A percentile compares a stretch with the other conserved stretches of the same genome.
Conservation (phyloP, 2,329 filamentous ascomycete genomes). For the Nemania sp. region DNA sequence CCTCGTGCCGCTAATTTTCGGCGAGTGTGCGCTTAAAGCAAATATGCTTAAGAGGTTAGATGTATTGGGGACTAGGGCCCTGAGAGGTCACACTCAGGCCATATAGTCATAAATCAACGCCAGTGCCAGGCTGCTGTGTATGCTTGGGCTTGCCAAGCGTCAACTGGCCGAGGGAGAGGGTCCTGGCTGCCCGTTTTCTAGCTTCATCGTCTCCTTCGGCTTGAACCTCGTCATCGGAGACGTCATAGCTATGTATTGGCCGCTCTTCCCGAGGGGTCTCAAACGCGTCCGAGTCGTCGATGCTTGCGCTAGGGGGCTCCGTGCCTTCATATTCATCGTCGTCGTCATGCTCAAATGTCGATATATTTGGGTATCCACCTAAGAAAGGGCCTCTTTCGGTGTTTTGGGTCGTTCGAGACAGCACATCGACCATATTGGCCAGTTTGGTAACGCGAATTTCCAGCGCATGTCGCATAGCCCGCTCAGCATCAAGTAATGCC, state of each 20-base stretch:
- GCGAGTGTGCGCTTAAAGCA: background rate
- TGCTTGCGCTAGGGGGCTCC: slow-evolving; percentile 44
- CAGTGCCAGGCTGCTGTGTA: slow-evolving; percentile 40
- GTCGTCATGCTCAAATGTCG: slow-evolving; percentile 59
- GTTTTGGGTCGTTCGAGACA: slow-evolving; percentile 56
- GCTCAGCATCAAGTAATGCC: slow-evolving; percentile 68
- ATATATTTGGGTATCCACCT: slow-evolving; percentile 53
- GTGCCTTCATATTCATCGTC: slow-evolving; percentile 55
- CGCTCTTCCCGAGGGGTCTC: slow-evolving; percentile 65
- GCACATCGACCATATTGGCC: slow-evolving; percentile 61
- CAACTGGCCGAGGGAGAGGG: slow-evolving; percentile 72
- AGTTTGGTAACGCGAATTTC: slow-evolving; percentile 68
- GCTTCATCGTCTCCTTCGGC: slow-evolving; percentile 54
- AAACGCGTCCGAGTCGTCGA: slow-evolving; percentile 60
- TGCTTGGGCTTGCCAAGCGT: slow-evolving; percentile 59
- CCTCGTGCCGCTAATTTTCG: background rate
- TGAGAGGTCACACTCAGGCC: slow-evolving; percentile 39
- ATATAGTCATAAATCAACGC: slow-evolving; percentile 52
- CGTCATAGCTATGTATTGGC: slow-evolving; percentile 53
- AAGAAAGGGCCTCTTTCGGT: slow-evolving; percentile 51
- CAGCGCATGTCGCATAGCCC: slow-evolving; percentile 65
- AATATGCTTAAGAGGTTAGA: slow-evolving; percentile 14
- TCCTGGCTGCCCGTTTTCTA: slow-evolving; percentile 68
- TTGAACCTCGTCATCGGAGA: slow-evolving; percentile 58
- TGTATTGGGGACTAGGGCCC: slow-evolving; percentile 11